Evolutionary conservation across 1,139 yeast genomes (phyloP), one percentile per base, ranked within the genome.

Genomic region (Yamadazyma aaseri): DNA sequence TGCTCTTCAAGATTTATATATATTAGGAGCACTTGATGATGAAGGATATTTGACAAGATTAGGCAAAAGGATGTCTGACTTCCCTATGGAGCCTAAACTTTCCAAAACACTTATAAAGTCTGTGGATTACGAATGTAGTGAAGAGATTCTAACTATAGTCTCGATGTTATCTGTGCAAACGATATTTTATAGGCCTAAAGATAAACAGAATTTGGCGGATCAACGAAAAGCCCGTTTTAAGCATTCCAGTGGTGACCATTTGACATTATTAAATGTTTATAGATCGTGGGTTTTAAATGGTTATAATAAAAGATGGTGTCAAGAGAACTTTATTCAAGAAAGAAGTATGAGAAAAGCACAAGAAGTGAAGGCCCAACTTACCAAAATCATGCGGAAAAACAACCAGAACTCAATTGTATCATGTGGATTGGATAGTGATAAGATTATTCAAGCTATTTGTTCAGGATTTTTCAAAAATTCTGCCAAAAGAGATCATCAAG

Each of bases 41-140:
- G 76, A 78, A 14, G 97, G 97, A 0, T 56, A 67, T 27, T 60
- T 94, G 38, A 92, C 97, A 0, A 53, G 64, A 3, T 60, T 85
- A 20, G 99, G 99, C 0, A 65, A 79, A 32, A 73, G 77, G 45
- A 85, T 94, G 95, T 87, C 97, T 0, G 86, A 84, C 38, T 89
- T 90, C 53, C 98, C 99, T 0, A 87, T 92, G 89, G 96, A 87
- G 40, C 98, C 99, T 0, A 77, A 86, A 5, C 63, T 94, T 41
- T 84, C 97, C 2, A 86, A 86, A 50, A 82, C 95, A 0, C 62
- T 94, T 33, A 73, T 92, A 32, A 72, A 79, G 16, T 84, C 96
- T 0, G 81, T 81, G 5, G 84, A 83, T 16, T 76, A 75, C 44
- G 76, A 73, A 12, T 92, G 98, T 46, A 73, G 94, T 0, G 90